Evolutionary conservation across 148 eudicot species (phyloP).

Genomic region (Diospyros kaki): DNA sequence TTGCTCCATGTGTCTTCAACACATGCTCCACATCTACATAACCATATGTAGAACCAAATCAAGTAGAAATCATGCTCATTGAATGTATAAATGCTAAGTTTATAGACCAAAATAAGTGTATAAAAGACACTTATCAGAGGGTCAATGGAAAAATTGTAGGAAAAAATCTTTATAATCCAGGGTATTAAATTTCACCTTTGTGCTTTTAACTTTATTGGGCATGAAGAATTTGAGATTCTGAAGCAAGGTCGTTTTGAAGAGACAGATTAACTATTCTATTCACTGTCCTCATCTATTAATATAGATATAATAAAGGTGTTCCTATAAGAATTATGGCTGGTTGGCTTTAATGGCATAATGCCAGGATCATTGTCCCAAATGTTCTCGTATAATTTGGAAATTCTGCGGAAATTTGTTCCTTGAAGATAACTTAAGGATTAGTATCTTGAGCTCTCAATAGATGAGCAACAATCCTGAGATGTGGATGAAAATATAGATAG

Average conservation of each 20-base stretch:
- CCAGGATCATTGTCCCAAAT: not conserved
- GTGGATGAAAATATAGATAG: too few species aligned
- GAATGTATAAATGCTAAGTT: too few species aligned
- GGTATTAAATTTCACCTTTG: not conserved
- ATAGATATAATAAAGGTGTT: not conserved
- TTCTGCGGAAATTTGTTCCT: not conserved
- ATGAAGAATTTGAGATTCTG: not conserved
- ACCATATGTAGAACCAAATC: too few species aligned
- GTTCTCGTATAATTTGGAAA: not conserved
- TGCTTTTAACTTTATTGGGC: not conserved
- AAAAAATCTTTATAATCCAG: not conserved
- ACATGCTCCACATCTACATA: too few species aligned
- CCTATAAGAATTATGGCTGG: not conserved
- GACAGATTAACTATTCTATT: not conserved
- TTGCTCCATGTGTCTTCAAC: too few species aligned
- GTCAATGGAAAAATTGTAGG: not conserved
- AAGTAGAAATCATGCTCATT: too few species aligned
- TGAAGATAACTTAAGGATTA: not conserved
- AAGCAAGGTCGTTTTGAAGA: not conserved
- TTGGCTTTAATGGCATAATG: not conserved
- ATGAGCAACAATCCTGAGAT: not conserved
- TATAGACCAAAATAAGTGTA: too few species aligned
- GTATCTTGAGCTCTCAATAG: not conserved
- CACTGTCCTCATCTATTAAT: not conserved
- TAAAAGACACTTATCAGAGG: not conserved